Conservation (phyloP, 2,329 filamentous ascomycete genomes). For the Fusarium succisae region DNA sequence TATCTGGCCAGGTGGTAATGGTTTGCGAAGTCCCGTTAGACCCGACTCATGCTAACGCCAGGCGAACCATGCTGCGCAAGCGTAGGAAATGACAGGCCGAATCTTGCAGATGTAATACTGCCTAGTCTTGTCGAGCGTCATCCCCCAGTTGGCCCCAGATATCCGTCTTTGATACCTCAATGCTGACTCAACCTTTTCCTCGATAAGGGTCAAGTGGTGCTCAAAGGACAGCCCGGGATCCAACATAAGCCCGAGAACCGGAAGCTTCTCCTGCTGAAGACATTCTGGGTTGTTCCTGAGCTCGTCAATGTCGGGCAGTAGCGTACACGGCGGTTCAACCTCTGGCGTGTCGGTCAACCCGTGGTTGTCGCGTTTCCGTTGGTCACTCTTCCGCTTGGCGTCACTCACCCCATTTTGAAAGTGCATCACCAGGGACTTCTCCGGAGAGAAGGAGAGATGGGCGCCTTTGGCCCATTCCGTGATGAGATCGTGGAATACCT, state of each 20-base stretch:
- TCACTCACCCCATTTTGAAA: not conserved
- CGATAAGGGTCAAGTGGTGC: not conserved
- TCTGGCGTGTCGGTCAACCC: not conserved
- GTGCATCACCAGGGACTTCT: constrained; percentile 14
- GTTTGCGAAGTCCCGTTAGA: not conserved
- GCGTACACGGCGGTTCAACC: not conserved
- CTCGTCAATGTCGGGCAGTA: not conserved
- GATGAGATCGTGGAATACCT: not conserved
- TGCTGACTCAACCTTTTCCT: not conserved
- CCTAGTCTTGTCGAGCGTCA: not conserved
- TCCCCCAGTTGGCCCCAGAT: not conserved
- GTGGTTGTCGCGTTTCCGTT: not conserved
- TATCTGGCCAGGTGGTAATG: not conserved
- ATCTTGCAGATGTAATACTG: constrained; percentile 5
- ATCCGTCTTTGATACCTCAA: not conserved
- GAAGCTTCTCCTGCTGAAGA: not conserved
- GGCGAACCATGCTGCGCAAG: constrained; percentile 9
- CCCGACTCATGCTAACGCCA: not conserved
- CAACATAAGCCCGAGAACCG: not conserved
- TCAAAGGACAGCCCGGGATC: not conserved
- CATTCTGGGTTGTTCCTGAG: not conserved
- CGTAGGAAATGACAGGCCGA: constrained; percentile 6
- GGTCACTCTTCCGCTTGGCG: not conserved
- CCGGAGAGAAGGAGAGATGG: not conserved
- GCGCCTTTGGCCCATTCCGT: not conserved